phyloP scores from a whole-genome alignment of 2,329 filamentous ascomycete species.

The Tolypocladium pustulatum region DNA sequence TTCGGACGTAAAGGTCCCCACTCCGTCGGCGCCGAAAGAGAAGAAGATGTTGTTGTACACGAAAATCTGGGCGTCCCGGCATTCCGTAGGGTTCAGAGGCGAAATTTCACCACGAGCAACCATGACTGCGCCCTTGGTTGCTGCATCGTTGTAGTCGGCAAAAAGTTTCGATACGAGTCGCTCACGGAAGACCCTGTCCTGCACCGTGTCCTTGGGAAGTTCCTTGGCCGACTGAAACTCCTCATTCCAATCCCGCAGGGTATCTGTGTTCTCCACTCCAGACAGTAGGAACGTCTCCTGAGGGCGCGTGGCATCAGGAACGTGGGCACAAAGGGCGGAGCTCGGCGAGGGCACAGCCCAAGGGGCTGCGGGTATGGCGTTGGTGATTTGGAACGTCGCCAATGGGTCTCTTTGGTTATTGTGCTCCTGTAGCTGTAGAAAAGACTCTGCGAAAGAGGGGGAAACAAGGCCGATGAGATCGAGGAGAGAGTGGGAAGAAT shows the following conservation, averaged over 20 bases:
- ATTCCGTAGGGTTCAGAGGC: constrained; percentile 89
- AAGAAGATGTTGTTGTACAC: constrained; percentile 99
- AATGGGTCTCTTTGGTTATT: constrained; percentile 81
- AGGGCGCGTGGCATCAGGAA: constrained; percentile 74
- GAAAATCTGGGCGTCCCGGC: constrained; percentile 89
- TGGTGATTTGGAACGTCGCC: constrained; percentile 90
- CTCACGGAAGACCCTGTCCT: constrained; percentile 93
- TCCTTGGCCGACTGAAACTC: constrained; percentile 97
- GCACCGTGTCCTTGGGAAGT: constrained; percentile 83
- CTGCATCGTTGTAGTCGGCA: constrained; percentile 94
- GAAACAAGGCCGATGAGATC: constrained; percentile 70
- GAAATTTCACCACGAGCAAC: constrained; percentile 89
- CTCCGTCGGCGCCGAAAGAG: constrained; percentile 94
- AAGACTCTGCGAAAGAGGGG: constrained; percentile 68
- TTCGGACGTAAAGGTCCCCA: constrained; percentile 92
- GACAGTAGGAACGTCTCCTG: constrained; percentile 88
- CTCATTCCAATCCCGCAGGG: constrained; percentile 95
- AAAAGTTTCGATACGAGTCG: constrained; percentile 91
- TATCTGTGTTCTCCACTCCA: constrained; percentile 89
- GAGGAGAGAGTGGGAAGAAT: constrained; percentile 76
- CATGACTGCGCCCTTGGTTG: constrained; percentile 80
- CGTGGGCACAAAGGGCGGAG: constrained; percentile 57
- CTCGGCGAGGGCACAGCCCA: constrained; percentile 73
- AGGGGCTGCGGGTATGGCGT: constrained; percentile 82
- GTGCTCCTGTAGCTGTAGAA: constrained; percentile 69